Percentiles rank a stretch among this genome's conserved stretches.
Conservation (phyloP, 805 yeast genomes). For the Lipomyces starkeyi region DNA sequence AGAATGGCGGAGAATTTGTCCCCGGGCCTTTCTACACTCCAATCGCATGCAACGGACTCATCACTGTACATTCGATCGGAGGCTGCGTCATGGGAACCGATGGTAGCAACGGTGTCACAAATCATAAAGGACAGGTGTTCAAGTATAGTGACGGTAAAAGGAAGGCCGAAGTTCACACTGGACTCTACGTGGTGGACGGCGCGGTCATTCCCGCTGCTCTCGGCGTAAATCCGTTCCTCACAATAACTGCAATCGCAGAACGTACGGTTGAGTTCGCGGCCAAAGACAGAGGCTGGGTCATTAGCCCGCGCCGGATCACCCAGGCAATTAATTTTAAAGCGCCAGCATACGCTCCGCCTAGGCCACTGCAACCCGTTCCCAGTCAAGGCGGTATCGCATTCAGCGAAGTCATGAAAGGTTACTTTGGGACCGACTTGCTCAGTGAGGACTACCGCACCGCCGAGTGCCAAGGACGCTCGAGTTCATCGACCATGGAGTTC, state of each 20-base stretch:
- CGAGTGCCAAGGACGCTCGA: not conserved
- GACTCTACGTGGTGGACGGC: not conserved
- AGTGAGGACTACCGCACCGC: not conserved
- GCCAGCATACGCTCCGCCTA: not conserved
- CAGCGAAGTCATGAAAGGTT: not conserved
- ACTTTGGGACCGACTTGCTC: not conserved
- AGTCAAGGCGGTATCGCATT: not conserved
- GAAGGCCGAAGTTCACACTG: not conserved
- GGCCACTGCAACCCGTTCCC: not conserved
- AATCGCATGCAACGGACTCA: not conserved
- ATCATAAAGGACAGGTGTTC: not conserved
- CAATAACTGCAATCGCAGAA: not conserved
- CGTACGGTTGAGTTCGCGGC: not conserved
- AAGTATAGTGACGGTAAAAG: not conserved
- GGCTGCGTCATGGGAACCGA: not conserved
- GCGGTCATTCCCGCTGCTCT: not conserved
- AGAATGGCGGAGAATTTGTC: not conserved
- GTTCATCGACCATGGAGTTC: not conserved
- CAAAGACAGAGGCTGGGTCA: not conserved
- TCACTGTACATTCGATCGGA: not conserved
- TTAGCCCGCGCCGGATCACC: not conserved
- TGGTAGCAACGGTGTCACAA: not conserved
- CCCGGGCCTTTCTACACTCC: slow-evolving; percentile 3
- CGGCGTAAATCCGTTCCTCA: not conserved
- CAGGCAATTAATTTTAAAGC: not conserved